Evolutionary conservation across 2,329 filamentous ascomycete genomes (phyloP).

Genomic region (Paracorniculantispora psalliotae): DNA sequence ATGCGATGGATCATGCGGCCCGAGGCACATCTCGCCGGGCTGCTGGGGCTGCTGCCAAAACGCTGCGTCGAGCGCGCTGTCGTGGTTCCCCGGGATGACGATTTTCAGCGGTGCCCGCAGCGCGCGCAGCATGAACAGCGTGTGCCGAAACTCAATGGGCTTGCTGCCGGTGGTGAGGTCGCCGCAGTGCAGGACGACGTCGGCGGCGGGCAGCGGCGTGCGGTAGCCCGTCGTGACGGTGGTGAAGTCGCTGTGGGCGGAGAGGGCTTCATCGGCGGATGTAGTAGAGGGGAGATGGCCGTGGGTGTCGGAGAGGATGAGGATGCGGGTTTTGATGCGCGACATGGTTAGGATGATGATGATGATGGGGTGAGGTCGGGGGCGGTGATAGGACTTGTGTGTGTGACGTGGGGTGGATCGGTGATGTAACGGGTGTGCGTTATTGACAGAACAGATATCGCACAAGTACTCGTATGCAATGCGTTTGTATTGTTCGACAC

Average conservation of each 20-base stretch:
- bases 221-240: conserved; percentile 25
- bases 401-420: not conserved
- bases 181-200: conserved; percentile 50
- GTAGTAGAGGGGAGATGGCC: conserved; percentile 17
- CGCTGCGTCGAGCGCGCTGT: conserved; percentile 37
- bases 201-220: conserved; percentile 30
- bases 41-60: conserved; percentile 14
- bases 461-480: too few relatives aligned
- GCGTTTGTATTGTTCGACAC: too few relatives aligned
- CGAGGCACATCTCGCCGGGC: not conserved
- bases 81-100: conserved; percentile 52
- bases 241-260: conserved; percentile 12
- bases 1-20: not conserved
- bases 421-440: not conserved
- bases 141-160: conserved; percentile 34
- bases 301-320: conserved; percentile 37
- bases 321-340: conserved; percentile 30
- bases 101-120: conserved; percentile 48
- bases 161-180: conserved; percentile 43
- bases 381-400: not conserved
- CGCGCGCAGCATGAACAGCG: conserved; percentile 37
- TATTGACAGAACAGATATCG: too few relatives aligned
- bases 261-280: conserved; percentile 23
- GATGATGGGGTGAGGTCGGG: not conserved
- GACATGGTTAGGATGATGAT: not conserved